Evolutionary conservation across 2,329 filamentous ascomycete species (phyloP), one percentile per base, ranked within the genome.

Genomic region (Pseudocercospora macadamiae): DNA sequence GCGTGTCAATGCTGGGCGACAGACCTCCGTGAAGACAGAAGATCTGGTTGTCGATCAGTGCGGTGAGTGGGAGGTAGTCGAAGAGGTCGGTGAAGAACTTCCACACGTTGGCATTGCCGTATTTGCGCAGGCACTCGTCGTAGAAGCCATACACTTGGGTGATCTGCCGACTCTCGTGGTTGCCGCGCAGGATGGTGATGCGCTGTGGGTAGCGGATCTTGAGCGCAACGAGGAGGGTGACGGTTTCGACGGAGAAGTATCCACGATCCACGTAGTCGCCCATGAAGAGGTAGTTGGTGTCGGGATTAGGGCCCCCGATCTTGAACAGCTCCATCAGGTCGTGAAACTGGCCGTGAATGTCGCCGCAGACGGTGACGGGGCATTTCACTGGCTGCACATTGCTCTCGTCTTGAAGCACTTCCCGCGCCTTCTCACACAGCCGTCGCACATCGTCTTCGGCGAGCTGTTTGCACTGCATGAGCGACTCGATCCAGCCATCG

Each of bases 301-400:
- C 95, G 67, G 95, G 95, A 75, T 96, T 97, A 61, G 93, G 92
- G 55, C 95, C 95, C 69, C 95, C 95, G 76, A 99, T 97, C 81
- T 96, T 96, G 85, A 99, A 99, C 54, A 99, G 86, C 80, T 99
- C 95, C 92, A 99, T 97, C 77, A 99, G 80, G 74, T 99, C 95
- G 78, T 97, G 93, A 77, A 97, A 97, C 79, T 99, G 95, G 67
- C 95, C 95, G 78, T 99, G 95, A 75, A 99, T 99, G 79, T 99
- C 95, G 76, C 95, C 95, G 77, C 95, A 97, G 63, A 99, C 95
- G 57, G 95, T 99, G 67, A 97, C 95, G 44, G 95, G 95, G 76
- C 93, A 97, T 93, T 97, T 97, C 79, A 99, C 95, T 75, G 95
- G 95, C 81, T 99, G 95, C 66, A 99, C 95, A 75, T 99, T 99